Base-by-base conservation (phyloP, 176 grass and related monocot genomes). In the Eleusine coracana region DNA sequence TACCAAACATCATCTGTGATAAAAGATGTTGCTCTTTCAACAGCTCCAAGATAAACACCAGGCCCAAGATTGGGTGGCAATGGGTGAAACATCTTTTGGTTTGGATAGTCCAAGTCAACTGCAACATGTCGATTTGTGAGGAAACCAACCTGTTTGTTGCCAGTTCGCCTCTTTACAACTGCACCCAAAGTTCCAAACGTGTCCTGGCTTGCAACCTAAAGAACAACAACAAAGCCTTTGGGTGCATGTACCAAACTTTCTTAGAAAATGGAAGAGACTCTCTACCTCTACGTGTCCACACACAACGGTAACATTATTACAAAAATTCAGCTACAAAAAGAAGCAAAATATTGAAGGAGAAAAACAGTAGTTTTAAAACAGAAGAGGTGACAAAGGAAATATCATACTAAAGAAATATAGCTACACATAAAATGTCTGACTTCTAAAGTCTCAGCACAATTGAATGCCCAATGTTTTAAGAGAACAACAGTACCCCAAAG, bases 1-100 rank as follows among this genome's bases (percentile, higher is more conserved):
- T 99, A 99, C 96, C 96, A 99, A 88, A 99, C 91, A 85, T 99
- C 96, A 87, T 99, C 96, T 5, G 93, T 92, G 69, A 99, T 99
- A 71, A 99, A 99, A 56, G 92, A 96, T 65, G 96, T 99, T 73
- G 96, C 96, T 85, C 96, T 93, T 79, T 99, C 96, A 0, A 99
- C 96, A 65, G 96, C 96, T 65, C 96, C 96, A 77, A 99, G 86
- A 89, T 99, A 99, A 90, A 99, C 93, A 73, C 96, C 96, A 88
- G 96, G 96, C 41, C 96, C 96, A 81, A 99, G 92, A 73, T 99
- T 99, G 46, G 93, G 93, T 58, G 96, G 89, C 72, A 99, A 88
- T 20, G 96, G 96, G 87, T 99, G 96, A 91, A 88, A 99, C 96
- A 99, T 99, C 86, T 99, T 99, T 69, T 99, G 96, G 81, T 96